A percentile compares a stretch with the other conserved stretches of the same genome.
These are phyloP conservation scores for Dendrocalamus sinicus DNA, from an alignment of 176 grass and related monocot genomes.

Conservation along the genomic window DNA sequence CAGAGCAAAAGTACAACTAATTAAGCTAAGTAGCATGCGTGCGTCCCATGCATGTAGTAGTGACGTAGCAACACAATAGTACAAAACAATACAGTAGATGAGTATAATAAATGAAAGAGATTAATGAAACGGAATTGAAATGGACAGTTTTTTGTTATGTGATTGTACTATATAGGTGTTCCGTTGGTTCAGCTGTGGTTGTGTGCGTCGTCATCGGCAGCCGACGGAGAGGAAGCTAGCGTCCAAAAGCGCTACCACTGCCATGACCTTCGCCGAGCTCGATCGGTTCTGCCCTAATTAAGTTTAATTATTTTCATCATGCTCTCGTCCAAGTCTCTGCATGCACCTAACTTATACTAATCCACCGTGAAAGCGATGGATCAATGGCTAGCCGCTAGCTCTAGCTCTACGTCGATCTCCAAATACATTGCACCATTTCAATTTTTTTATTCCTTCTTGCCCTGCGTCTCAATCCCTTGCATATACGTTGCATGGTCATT, in stretches of 20 bases:
- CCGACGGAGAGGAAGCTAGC: slow-evolving; percentile 35
- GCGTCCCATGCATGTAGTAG: not conserved
- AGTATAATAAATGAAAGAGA: not conserved
- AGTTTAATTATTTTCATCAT: not conserved
- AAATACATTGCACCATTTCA: not conserved
- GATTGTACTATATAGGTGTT: not conserved
- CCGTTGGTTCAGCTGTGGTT: not conserved
- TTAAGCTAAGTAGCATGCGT: not conserved
- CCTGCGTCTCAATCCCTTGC: too few species aligned
- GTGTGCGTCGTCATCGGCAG: slow-evolving; percentile 38
- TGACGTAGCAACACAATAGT: not conserved
- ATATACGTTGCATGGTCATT: too few species aligned
- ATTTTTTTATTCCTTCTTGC: too few species aligned
- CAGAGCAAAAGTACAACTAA: not conserved
- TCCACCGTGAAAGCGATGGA: slow-evolving; percentile 26
- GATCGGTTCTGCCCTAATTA: not conserved
- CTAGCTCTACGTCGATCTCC: not conserved
- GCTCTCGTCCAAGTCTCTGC: not conserved
- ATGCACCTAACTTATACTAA: slow-evolving; percentile 25
- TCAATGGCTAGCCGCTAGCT: slow-evolving; percentile 11
- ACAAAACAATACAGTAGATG: not conserved
- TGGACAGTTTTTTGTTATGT: too few species aligned
- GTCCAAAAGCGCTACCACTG: slow-evolving; percentile 36
- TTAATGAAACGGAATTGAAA: not conserved
- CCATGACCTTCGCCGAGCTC: slow-evolving; percentile 23